Evolutionary conservation across 441 rosid genomes (phyloP), one percentile per base, ranked within the genome.

Genomic region (Breynia disticha): DNA sequence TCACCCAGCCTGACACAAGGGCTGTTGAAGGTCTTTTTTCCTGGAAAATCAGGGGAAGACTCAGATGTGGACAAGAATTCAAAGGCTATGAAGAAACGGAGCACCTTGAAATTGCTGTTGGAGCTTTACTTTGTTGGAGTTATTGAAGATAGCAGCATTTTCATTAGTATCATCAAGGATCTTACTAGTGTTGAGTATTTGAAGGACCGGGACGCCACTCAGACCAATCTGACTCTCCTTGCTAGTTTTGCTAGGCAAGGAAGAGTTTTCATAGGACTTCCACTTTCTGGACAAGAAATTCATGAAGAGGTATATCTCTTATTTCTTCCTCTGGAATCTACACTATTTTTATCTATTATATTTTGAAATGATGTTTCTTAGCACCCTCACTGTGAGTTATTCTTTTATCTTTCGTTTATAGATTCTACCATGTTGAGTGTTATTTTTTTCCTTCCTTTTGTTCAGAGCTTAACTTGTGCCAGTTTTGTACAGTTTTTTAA

Each of bases 171-270:
- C 57, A 75, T 87, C n/a, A 94, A 87, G 79, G 99, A 94, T 74
- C 90, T 90, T 71, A 79, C 91, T 44, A 79, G 83, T 71, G 41
- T 59, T 51, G 99, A 94, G 66, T 84, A 85, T 64, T 67, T 90
- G 66, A 94, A 82, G 74, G 99, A 94, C 68, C 78, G 94, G 50
- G 99, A 90, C 79, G 62, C 86, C 45, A 90, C 97, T 65, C 99
- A 81, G 57, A 77, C 95, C 57, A 94, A 94, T 75, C 71, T 94
- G 69, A 86, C 97, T 55, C 94, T 94, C 58, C 94, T 94, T 62
- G 86, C 90, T 60, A 79, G 95, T 78, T 94, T 94, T 79, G 96
- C 96, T 73, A 79, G 97, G 43, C 99, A 94, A 87, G 97, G 88
- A 49, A 81, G 96, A 75, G 70, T 83, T 50, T 85, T 94, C 68